Conservation (phyloP, 768 basidiomycete species). For the Leccinum uliginosum region DNA sequence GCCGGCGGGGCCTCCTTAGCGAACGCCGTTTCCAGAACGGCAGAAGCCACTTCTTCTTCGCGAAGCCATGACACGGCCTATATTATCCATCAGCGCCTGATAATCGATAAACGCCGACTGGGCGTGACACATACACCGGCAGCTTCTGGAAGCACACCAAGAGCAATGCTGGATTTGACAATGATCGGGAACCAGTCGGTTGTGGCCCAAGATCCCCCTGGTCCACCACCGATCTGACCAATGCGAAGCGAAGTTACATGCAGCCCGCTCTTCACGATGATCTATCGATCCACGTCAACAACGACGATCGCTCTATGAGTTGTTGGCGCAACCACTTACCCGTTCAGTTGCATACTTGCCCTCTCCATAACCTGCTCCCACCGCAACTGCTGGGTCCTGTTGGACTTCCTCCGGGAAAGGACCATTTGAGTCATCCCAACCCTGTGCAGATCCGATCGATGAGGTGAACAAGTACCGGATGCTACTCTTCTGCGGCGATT, state of each 20-base stretch:
- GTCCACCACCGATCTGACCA: slow-evolving; percentile 43
- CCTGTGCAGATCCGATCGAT: slow-evolving; percentile 33
- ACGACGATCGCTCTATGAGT: neutral
- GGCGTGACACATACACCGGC: slow-evolving; percentile 29
- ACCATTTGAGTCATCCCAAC: slow-evolving; percentile 26
- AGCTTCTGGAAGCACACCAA: slow-evolving; percentile 27
- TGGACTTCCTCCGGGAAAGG: slow-evolving; percentile 35
- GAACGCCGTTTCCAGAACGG: slow-evolving; percentile 30
- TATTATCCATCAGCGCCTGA: neutral
- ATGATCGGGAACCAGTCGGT: slow-evolving; percentile 47
- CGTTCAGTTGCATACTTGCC: slow-evolving; percentile 42
- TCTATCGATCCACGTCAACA: slow-evolving; percentile 12
- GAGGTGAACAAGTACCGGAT: slow-evolving; percentile 39
- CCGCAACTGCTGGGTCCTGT: slow-evolving; percentile 29
- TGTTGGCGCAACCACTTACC: slow-evolving; percentile 14
- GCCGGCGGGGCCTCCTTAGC: slow-evolving; percentile 12
- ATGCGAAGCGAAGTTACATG: slow-evolving; percentile 37
- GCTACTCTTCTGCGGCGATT: slow-evolving; percentile 22
- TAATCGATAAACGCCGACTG: neutral
- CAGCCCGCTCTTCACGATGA: slow-evolving; percentile 38
- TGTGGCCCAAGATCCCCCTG: slow-evolving; percentile 39
- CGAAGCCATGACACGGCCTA: slow-evolving; percentile 43
- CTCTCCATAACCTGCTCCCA: slow-evolving; percentile 43
- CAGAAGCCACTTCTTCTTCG: slow-evolving; percentile 34
- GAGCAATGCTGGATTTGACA: slow-evolving; percentile 31